A percentile compares a stretch with the other conserved stretches of the same genome.
phyloP scores from a whole-genome alignment of 345 rosid species.

The Fremontodendron californicum region DNA sequence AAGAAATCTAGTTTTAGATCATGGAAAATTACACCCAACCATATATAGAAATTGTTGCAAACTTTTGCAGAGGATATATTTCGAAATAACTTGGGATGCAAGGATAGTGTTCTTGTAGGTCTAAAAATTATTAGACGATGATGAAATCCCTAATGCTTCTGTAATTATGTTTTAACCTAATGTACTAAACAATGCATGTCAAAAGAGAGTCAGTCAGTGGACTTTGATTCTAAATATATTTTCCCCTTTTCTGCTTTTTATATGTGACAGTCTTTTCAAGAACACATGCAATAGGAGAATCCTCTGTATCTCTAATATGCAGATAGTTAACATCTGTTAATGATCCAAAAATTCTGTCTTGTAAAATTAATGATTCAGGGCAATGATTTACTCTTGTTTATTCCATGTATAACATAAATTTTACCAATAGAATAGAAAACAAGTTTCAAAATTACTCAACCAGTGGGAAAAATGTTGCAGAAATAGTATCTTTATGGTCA shows the following conservation, averaged over 20 bases:
- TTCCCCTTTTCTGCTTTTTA: background rate
- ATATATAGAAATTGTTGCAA: too few relatives aligned
- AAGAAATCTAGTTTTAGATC: background rate
- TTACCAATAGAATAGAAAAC: background rate
- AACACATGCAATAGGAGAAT: too few relatives aligned
- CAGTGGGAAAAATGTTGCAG: too few relatives aligned
- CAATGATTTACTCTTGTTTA: too few relatives aligned
- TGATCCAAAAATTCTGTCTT: background rate
- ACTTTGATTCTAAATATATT: background rate
- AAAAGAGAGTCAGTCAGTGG: background rate
- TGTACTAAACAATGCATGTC: background rate
- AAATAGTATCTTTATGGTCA: background rate
- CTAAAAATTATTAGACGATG: background rate
- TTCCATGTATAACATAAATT: too few relatives aligned
- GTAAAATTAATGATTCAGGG: too few relatives aligned
- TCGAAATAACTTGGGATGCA: background rate
- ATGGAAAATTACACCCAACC: background rate
- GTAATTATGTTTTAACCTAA: background rate
- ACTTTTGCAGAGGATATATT: background rate
- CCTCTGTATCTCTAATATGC: background rate
- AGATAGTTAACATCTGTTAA: background rate
- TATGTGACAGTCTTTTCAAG: background rate
- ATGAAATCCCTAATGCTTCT: background rate
- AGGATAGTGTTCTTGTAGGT: background rate
- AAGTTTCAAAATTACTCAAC: background rate